Percentiles rank a stretch among this genome's conserved stretches.
These are phyloP conservation scores for Coemansia asiatica DNA, from an alignment of 192 early-diverging fungal genomes.

Conservation along the genomic window DNA sequence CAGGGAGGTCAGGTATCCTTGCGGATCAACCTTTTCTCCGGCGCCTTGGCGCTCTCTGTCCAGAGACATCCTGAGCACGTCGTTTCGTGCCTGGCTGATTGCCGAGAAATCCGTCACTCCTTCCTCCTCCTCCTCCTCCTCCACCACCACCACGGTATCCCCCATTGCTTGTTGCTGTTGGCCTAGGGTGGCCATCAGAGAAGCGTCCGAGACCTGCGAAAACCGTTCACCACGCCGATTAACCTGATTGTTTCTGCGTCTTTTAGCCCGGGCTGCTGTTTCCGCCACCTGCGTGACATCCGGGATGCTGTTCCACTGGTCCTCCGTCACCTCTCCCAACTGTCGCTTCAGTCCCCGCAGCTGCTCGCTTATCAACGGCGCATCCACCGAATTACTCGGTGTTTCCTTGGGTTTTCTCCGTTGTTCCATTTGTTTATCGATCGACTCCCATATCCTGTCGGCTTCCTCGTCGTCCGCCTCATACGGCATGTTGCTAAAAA, in stretches of 20 bases:
- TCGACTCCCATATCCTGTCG: constrained; percentile 83
- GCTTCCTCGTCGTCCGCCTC: constrained; percentile 98
- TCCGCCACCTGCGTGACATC: constrained; percentile 72
- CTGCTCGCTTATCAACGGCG: constrained; percentile 83
- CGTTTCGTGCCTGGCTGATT: constrained; percentile 90
- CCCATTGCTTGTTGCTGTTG: neutral
- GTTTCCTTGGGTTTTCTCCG: constrained; percentile 69
- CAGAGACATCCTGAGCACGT: constrained; percentile 69
- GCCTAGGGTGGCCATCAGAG: constrained; percentile 47
- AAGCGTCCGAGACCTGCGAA: constrained; percentile 63
- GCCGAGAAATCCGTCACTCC: constrained; percentile 70
- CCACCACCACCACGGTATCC: constrained; percentile 13
- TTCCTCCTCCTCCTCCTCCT: constrained; percentile 34
- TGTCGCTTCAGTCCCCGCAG: constrained; percentile 89
- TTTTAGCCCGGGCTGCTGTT: constrained; percentile 59
- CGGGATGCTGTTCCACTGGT: constrained; percentile 83
- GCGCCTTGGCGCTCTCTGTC: constrained; percentile 67
- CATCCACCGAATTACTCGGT: constrained; percentile 66
- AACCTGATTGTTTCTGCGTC: constrained; percentile 59
- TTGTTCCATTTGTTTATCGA: constrained; percentile 91
- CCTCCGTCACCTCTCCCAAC: constrained; percentile 70
- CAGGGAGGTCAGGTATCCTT: constrained; percentile 94
- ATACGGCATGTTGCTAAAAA: constrained; percentile 85
- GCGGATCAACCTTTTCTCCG: constrained; percentile 76
- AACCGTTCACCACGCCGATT: constrained; percentile 35